Conservation (phyloP, 768 basidiomycete genomes). For the Paxillus ammoniavirescens region DNA sequence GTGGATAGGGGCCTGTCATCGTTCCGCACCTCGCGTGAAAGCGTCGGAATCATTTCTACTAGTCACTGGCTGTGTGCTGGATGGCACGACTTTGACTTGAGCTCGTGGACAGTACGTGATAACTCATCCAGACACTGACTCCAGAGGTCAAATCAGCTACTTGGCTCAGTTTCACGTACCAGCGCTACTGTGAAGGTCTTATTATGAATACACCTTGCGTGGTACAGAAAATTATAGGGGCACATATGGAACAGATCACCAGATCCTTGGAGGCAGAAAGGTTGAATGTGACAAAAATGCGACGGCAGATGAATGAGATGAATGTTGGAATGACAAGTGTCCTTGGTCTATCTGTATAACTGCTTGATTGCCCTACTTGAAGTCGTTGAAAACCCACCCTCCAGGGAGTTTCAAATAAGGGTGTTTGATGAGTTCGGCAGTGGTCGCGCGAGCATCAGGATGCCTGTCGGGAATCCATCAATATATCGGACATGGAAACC, state of each 20-base stretch:
- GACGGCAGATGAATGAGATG: conserved; percentile 28
- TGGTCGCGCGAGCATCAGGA: conserved; percentile 79
- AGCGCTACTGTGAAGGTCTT: conserved; percentile 25
- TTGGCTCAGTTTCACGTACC: conserved; percentile 24
- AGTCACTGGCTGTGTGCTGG: too few species aligned
- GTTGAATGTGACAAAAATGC: conserved; percentile 23
- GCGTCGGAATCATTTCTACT: too few species aligned
- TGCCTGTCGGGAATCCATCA: conserved; percentile 45
- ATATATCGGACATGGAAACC: not conserved
- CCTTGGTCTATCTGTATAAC: conserved; percentile 8
- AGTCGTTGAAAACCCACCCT: conserved; percentile 73
- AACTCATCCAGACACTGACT: too few species aligned
- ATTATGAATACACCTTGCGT: conserved; percentile 26
- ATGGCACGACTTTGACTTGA: too few species aligned
- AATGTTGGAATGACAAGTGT: conserved; percentile 12
- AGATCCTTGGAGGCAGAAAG: conserved; percentile 12
- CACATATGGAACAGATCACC: conserved; percentile 31
- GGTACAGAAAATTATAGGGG: conserved; percentile 33
- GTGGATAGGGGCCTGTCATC: too few species aligned
- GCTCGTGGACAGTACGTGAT: too few species aligned
- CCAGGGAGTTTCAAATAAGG: conserved; percentile 70
- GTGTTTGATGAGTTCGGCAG: conserved; percentile 77
- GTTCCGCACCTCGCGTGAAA: too few species aligned
- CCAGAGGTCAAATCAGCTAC: not conserved
- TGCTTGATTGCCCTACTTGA: conserved; percentile 21